A percentile compares a stretch with the other conserved stretches of the same genome.
Conservation (phyloP, 257 asterid genomes). For the Scutellaria baicalensis region DNA sequence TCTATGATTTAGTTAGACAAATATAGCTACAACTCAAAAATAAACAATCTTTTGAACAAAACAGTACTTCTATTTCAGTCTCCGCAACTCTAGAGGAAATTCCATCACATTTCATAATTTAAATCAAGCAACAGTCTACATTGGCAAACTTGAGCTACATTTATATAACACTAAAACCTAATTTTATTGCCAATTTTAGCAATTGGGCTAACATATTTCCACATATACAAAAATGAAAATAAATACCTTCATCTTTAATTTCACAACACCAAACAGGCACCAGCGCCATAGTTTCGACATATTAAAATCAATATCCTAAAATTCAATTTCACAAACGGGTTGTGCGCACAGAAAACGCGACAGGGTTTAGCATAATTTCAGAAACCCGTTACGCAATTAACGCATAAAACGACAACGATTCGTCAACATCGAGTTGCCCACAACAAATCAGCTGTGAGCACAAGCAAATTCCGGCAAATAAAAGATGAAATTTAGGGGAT, state of each 20-base stretch:
- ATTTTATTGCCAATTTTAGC: conserved; percentile 10
- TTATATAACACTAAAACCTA: conserved; percentile 12
- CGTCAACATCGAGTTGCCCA: conserved; percentile 9
- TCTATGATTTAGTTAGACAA: neutral
- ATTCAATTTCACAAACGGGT: conserved; percentile 24
- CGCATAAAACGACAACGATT: neutral
- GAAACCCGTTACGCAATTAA: conserved; percentile 8
- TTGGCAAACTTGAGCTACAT: neutral
- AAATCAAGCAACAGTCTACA: neutral
- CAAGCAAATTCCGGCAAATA: neutral
- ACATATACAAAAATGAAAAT: neutral
- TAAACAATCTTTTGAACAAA: neutral
- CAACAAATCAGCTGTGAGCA: conserved; percentile 13
- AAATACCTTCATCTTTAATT: conserved; percentile 8
- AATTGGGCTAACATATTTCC: neutral
- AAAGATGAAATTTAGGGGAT: conserved; percentile 11
- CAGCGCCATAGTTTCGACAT: neutral
- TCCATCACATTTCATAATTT: conserved; percentile 2
- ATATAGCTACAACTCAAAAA: neutral
- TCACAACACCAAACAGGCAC: neutral
- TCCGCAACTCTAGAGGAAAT: neutral
- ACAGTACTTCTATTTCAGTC: neutral
- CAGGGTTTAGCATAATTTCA: conserved; percentile 9
- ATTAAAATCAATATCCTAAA: conserved; percentile 4
- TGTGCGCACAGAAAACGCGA: conserved; percentile 1